phyloP scores from a whole-genome alignment of 345 rosid genomes.

The Pugionium cornutum region DNA sequence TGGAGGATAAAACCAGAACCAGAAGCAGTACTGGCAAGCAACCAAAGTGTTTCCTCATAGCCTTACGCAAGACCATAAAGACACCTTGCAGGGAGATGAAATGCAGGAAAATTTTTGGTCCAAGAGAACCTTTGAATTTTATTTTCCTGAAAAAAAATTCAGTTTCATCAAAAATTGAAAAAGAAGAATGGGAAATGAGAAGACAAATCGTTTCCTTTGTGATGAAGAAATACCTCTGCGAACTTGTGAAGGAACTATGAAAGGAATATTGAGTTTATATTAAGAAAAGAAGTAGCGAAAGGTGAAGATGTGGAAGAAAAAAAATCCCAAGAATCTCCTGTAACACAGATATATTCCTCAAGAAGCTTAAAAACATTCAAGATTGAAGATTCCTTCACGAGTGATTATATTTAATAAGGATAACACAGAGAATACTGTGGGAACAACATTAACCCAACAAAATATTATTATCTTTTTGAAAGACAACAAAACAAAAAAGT shows the following conservation, averaged over 20 bases:
- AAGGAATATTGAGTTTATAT: slow-evolving; percentile 22
- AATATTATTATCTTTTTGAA: background rate
- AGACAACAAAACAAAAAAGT: slow-evolving; percentile 13
- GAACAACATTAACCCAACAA: slow-evolving; percentile 13
- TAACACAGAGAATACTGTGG: slow-evolving; percentile 23
- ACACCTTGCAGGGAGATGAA: slow-evolving; percentile 30
- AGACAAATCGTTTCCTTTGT: slow-evolving; percentile 36
- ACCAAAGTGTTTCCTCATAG: slow-evolving; percentile 50
- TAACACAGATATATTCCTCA: slow-evolving; percentile 8
- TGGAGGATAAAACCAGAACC: slow-evolving; percentile 42
- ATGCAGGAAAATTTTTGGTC: slow-evolving; percentile 8
- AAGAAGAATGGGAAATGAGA: slow-evolving; percentile 21
- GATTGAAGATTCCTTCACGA: slow-evolving; percentile 31
- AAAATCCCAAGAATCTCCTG: slow-evolving; percentile 21
- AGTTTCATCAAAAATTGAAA: background rate
- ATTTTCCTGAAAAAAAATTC: slow-evolving; percentile 1
- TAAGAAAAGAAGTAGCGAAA: slow-evolving; percentile 19
- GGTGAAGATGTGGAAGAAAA: slow-evolving; percentile 21
- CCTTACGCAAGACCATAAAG: slow-evolving; percentile 21
- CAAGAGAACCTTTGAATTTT: background rate
- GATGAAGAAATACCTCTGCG: slow-evolving; percentile 43
- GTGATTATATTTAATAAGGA: slow-evolving; percentile 20
- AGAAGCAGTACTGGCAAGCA: slow-evolving; percentile 42
- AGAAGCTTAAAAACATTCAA: slow-evolving; percentile 29
- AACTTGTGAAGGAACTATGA: slow-evolving; percentile 34